These are phyloP conservation scores for Daedalea quercina DNA, from an alignment of 768 basidiomycete species.

Conservation along the genomic window DNA sequence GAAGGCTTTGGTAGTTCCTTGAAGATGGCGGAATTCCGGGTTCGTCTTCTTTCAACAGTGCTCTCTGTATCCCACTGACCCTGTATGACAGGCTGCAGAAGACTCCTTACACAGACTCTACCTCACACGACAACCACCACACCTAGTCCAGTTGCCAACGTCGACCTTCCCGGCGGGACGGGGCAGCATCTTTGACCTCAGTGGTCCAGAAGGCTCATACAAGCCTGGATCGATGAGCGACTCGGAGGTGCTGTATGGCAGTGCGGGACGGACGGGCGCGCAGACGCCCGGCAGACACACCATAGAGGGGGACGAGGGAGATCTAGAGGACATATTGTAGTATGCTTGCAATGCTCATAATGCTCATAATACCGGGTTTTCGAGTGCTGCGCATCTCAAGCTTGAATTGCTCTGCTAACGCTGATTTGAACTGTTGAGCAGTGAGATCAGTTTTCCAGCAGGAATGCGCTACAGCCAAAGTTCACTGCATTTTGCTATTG, in stretches of 20 bases:
- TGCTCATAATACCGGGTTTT: constrained; percentile 2
- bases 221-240: constrained; percentile 47
- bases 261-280: constrained; percentile 48
- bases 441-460: neutral
- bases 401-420: neutral
- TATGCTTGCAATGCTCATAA: constrained; percentile 9
- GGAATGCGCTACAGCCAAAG: no score
- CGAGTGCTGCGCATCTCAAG: neutral
- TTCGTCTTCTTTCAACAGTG: constrained; percentile 29
- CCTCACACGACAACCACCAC: constrained; percentile 68
- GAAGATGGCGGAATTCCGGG: constrained; percentile 92
- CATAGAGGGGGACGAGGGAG: constrained; percentile 7
- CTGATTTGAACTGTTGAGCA: no score
- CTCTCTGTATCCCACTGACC: neutral
- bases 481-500: no score
- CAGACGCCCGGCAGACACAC: constrained; percentile 16
- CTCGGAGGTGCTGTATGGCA: constrained; percentile 63
- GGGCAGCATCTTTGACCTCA: constrained; percentile 44
- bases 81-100: constrained; percentile 61
- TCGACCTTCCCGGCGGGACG: constrained; percentile 58
- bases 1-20: constrained; percentile 93
- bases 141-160: constrained; percentile 64
- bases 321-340: constrained; percentile 19
- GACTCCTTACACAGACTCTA: constrained; percentile 80
- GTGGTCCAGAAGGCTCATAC: constrained; percentile 41